These are phyloP conservation scores for Epichloe elymi DNA, from an alignment of 2,329 filamentous ascomycete genomes.

Conservation along the genomic window DNA sequence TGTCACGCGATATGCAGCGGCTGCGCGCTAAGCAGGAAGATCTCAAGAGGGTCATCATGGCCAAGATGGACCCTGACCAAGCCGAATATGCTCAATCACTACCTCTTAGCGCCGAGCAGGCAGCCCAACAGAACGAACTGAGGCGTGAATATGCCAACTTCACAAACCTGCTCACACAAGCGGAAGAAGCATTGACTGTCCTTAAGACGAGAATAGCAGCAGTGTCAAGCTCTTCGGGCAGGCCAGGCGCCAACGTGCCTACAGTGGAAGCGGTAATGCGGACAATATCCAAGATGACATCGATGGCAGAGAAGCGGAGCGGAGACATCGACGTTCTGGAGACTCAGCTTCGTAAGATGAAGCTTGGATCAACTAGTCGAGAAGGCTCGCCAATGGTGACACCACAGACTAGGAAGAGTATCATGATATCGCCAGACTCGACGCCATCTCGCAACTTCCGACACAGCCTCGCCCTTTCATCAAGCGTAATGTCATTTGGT, in stretches of 20 bases:
- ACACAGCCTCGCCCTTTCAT: conserved; percentile 23
- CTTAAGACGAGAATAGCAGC: conserved; percentile 66
- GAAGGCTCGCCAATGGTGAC: conserved; percentile 30
- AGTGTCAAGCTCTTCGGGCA: conserved; percentile 35
- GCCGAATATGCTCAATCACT: conserved; percentile 51
- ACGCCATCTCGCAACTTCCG: conserved; percentile 29
- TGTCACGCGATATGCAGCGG: conserved; percentile 56
- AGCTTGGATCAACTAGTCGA: conserved; percentile 33
- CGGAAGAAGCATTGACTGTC: conserved; percentile 67
- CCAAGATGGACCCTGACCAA: conserved; percentile 54
- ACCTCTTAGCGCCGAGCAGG: conserved; percentile 73
- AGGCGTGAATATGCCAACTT: conserved; percentile 63
- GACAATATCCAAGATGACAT: conserved; percentile 86
- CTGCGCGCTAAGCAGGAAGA: conserved; percentile 67
- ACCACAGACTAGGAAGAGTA: conserved; percentile 23
- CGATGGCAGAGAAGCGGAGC: conserved; percentile 81
- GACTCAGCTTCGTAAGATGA: conserved; percentile 65
- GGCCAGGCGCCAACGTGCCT: conserved; percentile 42
- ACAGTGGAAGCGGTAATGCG: conserved; percentile 86
- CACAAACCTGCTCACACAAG: conserved; percentile 59
- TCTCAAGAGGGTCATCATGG: conserved; percentile 60
- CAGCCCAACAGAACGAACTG: conserved; percentile 71
- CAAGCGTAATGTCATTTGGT: conserved; percentile 27
- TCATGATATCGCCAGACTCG: conserved; percentile 31
- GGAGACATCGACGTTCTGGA: conserved; percentile 86